Conservation (phyloP, 805 yeast species). For the Metahyphopichia silvanorum region DNA sequence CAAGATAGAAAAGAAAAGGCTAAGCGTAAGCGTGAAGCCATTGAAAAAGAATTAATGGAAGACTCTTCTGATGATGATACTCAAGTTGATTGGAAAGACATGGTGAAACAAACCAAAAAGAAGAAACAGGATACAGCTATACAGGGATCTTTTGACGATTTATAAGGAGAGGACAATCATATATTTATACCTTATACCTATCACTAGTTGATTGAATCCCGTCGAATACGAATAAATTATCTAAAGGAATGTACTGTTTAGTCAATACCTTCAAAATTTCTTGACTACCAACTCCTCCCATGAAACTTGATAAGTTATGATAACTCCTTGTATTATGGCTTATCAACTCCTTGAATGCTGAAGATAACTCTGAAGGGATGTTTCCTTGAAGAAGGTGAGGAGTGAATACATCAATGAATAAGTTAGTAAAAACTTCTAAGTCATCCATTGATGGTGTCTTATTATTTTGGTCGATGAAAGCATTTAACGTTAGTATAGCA, state of each 20-base stretch:
- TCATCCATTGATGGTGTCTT: conserved; percentile 17
- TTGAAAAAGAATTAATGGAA: conserved; percentile 50
- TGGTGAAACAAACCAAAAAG: conserved; percentile 64
- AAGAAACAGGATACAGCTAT: conserved; percentile 40
- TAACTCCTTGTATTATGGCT: conserved; percentile 41
- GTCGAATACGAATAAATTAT: conserved; percentile 68
- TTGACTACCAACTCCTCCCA: conserved; percentile 87
- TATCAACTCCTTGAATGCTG: conserved; percentile 30
- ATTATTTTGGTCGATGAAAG: conserved; percentile 13
- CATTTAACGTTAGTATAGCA: conserved; percentile 36
- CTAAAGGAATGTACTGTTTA: conserved; percentile 75
- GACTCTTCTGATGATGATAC: conserved; percentile 47
- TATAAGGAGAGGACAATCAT: conserved; percentile 13
- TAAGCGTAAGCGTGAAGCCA: conserved; percentile 62
- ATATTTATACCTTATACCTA: conserved; percentile 29
- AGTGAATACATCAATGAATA: conserved; percentile 14
- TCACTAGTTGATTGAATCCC: conserved; percentile 57
- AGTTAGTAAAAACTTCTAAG: conserved; percentile 12
- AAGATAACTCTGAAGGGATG: conserved; percentile 12
- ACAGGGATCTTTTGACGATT: conserved; percentile 60
- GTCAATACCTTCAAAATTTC: conserved; percentile 77
- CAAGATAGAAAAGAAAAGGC: conserved; percentile 64
- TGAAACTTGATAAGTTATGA: conserved; percentile 60
- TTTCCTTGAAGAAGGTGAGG: conserved; percentile 12
- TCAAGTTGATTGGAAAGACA: conserved; percentile 84